Conservation (phyloP, 495 filamentous ascomycete genomes). For the Jackrogersella multiformis region DNA sequence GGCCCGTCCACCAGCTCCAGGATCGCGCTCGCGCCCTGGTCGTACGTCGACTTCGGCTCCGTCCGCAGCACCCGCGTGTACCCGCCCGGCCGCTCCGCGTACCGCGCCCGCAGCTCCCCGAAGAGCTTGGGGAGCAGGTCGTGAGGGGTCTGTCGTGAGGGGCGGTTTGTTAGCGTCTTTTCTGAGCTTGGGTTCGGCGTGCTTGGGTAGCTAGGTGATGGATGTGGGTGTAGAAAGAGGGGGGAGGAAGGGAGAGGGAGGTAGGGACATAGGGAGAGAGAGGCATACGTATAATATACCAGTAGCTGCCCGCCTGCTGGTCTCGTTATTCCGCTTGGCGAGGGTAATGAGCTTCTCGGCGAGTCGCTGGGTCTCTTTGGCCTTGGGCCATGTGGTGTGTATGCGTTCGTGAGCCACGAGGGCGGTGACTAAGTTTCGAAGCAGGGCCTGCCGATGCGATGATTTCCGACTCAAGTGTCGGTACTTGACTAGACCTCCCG, state of each 20-base stretch:
- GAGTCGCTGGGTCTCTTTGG: conserved; percentile 92
- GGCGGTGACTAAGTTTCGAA: conserved; percentile 96
- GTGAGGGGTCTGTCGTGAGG: conserved; percentile 59
- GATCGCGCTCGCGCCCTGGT: conserved; percentile 88
- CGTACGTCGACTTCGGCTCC: conserved; percentile 77
- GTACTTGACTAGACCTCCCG: conserved; percentile 83
- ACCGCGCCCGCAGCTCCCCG: conserved; percentile 80
- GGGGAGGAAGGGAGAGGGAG: not conserved
- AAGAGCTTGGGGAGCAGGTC: conserved; percentile 86
- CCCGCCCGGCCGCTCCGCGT: conserved; percentile 81
- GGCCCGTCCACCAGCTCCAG: conserved; percentile 97
- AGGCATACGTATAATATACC: conserved; percentile 82
- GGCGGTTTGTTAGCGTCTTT: not conserved
- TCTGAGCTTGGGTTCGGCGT: no score
- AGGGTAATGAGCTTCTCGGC: conserved; percentile 94
- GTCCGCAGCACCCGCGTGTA: conserved; percentile 94
- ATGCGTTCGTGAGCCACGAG: conserved; percentile 92
- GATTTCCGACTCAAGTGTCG: conserved; percentile 84
- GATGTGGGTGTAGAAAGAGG: not conserved
- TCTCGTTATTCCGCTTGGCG: conserved; percentile 88
- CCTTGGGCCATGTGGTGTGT: conserved; percentile 93
- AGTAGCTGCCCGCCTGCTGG: conserved; percentile 70
- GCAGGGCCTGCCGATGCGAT: conserved; percentile 87
- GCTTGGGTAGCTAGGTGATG: not conserved
- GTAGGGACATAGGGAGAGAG: not conserved